Conservation (phyloP, 331 rosid species). For the Telfairia occidentalis region DNA sequence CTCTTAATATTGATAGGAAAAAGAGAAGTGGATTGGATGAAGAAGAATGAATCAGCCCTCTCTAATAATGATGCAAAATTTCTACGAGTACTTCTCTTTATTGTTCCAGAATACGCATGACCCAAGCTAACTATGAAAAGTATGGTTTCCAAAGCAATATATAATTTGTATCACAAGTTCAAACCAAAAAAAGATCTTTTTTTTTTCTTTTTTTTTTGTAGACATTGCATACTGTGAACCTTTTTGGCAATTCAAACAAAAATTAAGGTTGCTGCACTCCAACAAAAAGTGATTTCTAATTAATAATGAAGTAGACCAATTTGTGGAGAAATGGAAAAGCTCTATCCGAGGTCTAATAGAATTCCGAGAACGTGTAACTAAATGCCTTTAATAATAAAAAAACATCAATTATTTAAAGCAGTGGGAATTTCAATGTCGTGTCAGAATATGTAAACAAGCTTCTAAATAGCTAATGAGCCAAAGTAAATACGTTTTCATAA, state of each 20-base stretch:
- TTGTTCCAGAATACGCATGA: not conserved
- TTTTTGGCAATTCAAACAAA: not conserved
- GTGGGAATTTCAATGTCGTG: conserved; percentile 1
- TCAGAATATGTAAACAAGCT: conserved; percentile 6
- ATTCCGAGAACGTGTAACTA: conserved; percentile 9
- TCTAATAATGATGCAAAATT: not conserved
- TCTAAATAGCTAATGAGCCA: not conserved
- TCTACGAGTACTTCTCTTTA: not conserved
- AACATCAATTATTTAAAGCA: conserved; percentile 4
- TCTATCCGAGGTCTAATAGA: conserved; percentile 1
- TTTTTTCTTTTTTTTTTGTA: no score
- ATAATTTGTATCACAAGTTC: not conserved
- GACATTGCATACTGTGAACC: not conserved
- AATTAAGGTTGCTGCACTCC: not conserved
- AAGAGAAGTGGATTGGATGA: not conserved
- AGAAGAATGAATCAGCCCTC: not conserved
- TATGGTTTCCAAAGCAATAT: not conserved
- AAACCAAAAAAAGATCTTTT: not conserved
- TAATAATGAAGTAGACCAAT: not conserved
- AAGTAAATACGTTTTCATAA: not conserved
- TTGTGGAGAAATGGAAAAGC: not conserved
- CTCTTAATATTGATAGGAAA: not conserved
- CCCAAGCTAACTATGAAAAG: not conserved
- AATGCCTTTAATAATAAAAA: not conserved
- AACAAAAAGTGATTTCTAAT: not conserved